phyloP scores from a whole-genome alignment of 2,329 filamentous ascomycete genomes.

The Keithomyces neogunnii region DNA sequence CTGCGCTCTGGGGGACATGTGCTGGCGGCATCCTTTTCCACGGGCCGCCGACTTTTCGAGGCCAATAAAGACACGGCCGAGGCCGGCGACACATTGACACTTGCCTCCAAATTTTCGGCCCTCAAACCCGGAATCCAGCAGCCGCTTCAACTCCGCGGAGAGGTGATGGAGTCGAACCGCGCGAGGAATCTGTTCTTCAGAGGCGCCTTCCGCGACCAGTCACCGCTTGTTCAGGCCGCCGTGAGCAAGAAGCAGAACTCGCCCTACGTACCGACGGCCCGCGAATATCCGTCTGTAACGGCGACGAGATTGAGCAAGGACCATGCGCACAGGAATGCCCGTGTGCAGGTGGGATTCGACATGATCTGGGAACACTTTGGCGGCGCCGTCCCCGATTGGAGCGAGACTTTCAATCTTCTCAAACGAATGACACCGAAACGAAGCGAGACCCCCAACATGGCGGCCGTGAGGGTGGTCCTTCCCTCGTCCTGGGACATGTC shows the following conservation, averaged over 20 bases:
- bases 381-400: conserved; percentile 29
- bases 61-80: neutral
- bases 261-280: conserved; percentile 18
- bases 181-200: conserved; percentile 20
- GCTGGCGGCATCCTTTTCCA: conserved; percentile 1
- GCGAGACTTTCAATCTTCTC: conserved; percentile 28
- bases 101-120: neutral
- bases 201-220: conserved; percentile 18
- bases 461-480: conserved; percentile 27
- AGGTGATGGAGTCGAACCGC: conserved; percentile 7
- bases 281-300: conserved; percentile 18
- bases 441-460: conserved; percentile 23
- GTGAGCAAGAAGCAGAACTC: conserved; percentile 15
- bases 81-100: neutral
- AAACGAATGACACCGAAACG: conserved; percentile 25
- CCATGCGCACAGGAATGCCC: conserved; percentile 16
- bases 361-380: conserved; percentile 21
- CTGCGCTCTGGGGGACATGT: conserved; percentile 9
- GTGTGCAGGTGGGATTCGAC: conserved; percentile 28
- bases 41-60: neutral
- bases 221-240: conserved; percentile 10
- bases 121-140: neutral
- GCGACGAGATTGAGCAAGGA: conserved; percentile 15
- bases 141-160: neutral
- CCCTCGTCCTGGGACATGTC: conserved; percentile 25